Percentiles rank a stretch among this genome's conserved stretches.
Evolutionary conservation across 2,329 filamentous ascomycete genomes (phyloP).

Genomic region (Mycogone perniciosa): DNA sequence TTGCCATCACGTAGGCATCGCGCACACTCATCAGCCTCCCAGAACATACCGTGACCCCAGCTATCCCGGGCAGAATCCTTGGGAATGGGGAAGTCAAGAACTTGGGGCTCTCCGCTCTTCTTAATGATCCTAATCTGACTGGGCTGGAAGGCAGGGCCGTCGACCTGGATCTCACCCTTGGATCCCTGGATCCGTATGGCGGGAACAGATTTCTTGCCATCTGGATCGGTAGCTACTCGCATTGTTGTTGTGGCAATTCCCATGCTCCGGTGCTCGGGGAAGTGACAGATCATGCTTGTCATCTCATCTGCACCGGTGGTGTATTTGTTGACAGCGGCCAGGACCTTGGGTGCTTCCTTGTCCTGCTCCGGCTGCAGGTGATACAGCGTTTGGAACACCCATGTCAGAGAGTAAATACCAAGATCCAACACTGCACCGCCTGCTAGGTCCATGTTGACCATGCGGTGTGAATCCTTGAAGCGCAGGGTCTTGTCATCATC

Average conservation of each 20-base stretch:
- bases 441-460: constrained; percentile 76
- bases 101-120: constrained; percentile 41
- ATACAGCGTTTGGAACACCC: constrained; percentile 86
- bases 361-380: constrained; percentile 63
- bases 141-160: constrained; percentile 64
- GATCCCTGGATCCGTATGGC: constrained; percentile 75
- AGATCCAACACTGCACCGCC: constrained; percentile 79
- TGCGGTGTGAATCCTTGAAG: constrained; percentile 59
- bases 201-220: constrained; percentile 54
- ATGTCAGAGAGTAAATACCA: constrained; percentile 83
- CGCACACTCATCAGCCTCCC: constrained; percentile 76
- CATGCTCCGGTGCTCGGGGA: constrained; percentile 62
- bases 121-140: constrained; percentile 58
- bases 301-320: constrained; percentile 69
- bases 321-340: constrained; percentile 66
- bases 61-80: constrained; percentile 38
- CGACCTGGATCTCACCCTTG: constrained; percentile 75
- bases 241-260: constrained; percentile 66
- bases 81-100: constrained; percentile 49
- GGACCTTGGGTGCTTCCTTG: constrained; percentile 62
- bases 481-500: constrained; percentile 43
- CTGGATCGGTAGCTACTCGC: constrained; percentile 55
- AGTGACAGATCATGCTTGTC: constrained; percentile 71
- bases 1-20: constrained; percentile 69
- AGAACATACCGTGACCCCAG: constrained; percentile 79